Evolutionary conservation across 352 stramenopile genomes (phyloP).

Genomic region (Globisporangium sylvaticum): DNA sequence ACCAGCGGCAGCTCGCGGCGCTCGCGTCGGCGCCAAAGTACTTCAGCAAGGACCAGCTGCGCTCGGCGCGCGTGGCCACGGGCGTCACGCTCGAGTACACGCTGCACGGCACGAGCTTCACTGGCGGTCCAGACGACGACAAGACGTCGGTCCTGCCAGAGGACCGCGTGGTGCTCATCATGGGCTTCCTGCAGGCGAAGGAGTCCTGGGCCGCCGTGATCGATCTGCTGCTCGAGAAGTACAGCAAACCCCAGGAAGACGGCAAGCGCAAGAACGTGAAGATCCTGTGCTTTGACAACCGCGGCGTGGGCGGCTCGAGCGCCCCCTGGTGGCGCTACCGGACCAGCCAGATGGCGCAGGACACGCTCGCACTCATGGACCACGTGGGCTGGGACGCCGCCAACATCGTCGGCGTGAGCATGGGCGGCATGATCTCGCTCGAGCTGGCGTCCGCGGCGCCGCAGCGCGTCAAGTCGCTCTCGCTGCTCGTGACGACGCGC

Average conservation of each 20-base stretch:
- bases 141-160: background rate
- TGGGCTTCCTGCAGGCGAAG: constrained; percentile 22
- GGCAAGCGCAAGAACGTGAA: constrained; percentile 20
- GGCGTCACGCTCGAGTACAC: constrained; percentile 52
- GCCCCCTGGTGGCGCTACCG: constrained; percentile 51
- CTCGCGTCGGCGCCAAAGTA: constrained; percentile 19
- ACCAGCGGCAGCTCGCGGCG: constrained; percentile 18
- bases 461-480: constrained; percentile 51
- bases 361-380: constrained; percentile 57
- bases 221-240: constrained; percentile 1
- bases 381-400: constrained; percentile 43
- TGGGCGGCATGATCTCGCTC: constrained; percentile 72
- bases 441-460: constrained; percentile 43
- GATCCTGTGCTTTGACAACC: constrained; percentile 46
- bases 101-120: constrained; percentile 22
- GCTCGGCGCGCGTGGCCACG: constrained; percentile 12
- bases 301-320: constrained; percentile 38
- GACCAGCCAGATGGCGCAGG: constrained; percentile 53
- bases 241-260: background rate
- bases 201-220: constrained; percentile 23
- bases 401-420: constrained; percentile 45
- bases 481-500: constrained; percentile 56
- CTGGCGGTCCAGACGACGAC: background rate
- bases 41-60: constrained; percentile 16
- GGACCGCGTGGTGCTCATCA: constrained; percentile 25